phyloP scores from a whole-genome alignment of 805 yeast genomes.

The Ogataea nonfermentans region DNA sequence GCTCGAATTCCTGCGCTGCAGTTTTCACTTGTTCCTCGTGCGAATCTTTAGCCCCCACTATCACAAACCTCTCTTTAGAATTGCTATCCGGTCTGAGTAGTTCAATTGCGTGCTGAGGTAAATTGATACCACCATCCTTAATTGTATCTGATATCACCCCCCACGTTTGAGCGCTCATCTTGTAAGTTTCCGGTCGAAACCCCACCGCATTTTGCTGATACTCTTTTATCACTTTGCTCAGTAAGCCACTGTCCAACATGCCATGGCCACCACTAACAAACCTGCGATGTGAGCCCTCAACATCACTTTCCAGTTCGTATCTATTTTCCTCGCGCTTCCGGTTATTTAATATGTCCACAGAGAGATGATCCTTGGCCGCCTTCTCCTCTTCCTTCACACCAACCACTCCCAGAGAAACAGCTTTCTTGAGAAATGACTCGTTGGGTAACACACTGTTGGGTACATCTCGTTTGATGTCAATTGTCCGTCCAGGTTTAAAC shows the following conservation, averaged over 20 bases:
- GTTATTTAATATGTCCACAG: constrained; percentile 25
- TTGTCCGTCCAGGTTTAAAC: not conserved
- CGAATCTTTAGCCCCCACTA: constrained; percentile 26
- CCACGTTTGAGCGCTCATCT: constrained; percentile 19
- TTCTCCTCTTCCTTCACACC: constrained; percentile 14
- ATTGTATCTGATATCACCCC: not conserved
- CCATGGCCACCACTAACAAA: constrained; percentile 5
- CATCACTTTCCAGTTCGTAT: constrained; percentile 15
- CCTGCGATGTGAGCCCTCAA: constrained; percentile 5
- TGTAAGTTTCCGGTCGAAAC: constrained; percentile 7
- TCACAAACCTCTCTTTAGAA: constrained; percentile 21
- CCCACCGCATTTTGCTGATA: constrained; percentile 13
- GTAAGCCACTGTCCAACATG: constrained; percentile 10
- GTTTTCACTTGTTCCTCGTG: constrained; percentile 10
- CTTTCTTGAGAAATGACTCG: constrained; percentile 20
- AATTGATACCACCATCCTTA: not conserved
- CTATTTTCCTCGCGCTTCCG: constrained; percentile 23
- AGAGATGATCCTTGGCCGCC: constrained; percentile 21
- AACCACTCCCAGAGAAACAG: constrained; percentile 26
- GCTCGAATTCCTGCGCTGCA: constrained; percentile 6
- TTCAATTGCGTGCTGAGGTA: constrained; percentile 1
- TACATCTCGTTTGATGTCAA: not conserved
- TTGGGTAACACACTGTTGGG: not conserved
- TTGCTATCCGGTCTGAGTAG: not conserved
- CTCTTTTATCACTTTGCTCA: constrained; percentile 24